Base-by-base conservation (phyloP, 208 protist species). In the Acanthamoeba culbertsoni region DNA sequence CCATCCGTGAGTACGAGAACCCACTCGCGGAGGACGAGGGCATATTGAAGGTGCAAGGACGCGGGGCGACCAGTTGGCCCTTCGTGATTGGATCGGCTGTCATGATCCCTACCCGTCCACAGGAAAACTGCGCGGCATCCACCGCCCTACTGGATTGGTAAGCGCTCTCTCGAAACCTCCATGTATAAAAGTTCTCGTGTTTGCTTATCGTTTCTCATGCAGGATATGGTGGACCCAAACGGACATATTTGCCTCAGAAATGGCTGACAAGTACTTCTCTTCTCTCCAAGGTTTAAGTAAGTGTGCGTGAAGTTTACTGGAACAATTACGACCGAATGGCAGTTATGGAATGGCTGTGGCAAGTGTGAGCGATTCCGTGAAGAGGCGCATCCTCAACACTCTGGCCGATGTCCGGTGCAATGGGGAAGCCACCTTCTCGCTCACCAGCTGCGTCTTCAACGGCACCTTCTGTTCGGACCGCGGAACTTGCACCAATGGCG, bases 401-500 rank as follows among this genome's bases (percentile, higher is more conserved):
- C 79, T 89, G n/a, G 79, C 53, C 12, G 37, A 37, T 31, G 53
- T 63, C 35, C 45, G 51, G 2, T 89, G 79, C 46, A 20, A 62
- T 10, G 79, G 79, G 8, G 51, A 46, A 48, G 51, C 79, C 8
- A 63, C 53, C 46, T 65, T 57, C 53, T 89, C 79, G 45, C 79
- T 89, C 46, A 31, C 45, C 53, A 48, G 45, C 4, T 89, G 79
- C 53, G 79, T 89, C 51, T 31, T 45, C 18, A 63, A 89, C 53
- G 79, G 79, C 79, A 65, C 53, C 28, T 89, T 89, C 51, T 89
- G 79, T 28, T 89, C 79, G 26, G 79, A 89, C 35, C 26, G 53
- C 14, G 79, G 79, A 8, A 89, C 79, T 16, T 89, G 79, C 53
- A 63, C 53, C 51, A 63, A 89, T 31, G 79, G 79, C 31, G 53